Conservation (phyloP, 1,284 basidiomycete species). For the Spongispora temasekensis region DNA sequence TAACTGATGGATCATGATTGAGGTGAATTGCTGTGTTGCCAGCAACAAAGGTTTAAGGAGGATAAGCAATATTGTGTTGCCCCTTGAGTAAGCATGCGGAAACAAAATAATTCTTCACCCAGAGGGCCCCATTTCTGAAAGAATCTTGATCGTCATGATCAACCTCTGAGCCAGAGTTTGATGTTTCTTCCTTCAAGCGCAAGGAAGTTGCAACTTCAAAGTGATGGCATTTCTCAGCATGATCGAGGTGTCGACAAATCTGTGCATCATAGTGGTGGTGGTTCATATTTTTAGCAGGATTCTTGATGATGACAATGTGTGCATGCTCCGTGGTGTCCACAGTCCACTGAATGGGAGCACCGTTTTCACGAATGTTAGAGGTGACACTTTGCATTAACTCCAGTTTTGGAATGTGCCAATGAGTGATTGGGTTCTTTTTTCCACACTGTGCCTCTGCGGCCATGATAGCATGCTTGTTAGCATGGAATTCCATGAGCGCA, state of each 20-base stretch:
- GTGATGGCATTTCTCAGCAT: slow-evolving; percentile 7
- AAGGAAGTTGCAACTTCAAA: slow-evolving; percentile 3
- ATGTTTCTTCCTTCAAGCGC: neutral
- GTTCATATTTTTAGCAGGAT: slow-evolving; percentile 17
- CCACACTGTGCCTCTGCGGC: neutral
- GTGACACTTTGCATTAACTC: neutral
- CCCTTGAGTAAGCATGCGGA: neutral
- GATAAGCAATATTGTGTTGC: neutral
- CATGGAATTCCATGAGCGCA: neutral
- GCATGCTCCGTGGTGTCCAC: slow-evolving; percentile 7
- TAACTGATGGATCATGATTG: neutral
- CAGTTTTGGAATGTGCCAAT: neutral
- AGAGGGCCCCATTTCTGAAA: neutral
- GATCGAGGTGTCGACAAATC: slow-evolving; percentile 24
- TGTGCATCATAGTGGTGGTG: slow-evolving; percentile 23
- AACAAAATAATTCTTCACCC: neutral
- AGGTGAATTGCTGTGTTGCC: neutral
- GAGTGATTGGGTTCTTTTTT: neutral
- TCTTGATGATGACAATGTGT: slow-evolving; percentile 25
- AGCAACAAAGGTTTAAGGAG: neutral
- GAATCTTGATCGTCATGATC: neutral
- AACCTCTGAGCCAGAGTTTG: neutral
- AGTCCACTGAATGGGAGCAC: neutral
- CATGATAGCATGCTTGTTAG: neutral
- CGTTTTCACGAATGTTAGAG: neutral